Base-by-base conservation (phyloP, 257 asterid genomes). In the Scutellaria minor region DNA sequence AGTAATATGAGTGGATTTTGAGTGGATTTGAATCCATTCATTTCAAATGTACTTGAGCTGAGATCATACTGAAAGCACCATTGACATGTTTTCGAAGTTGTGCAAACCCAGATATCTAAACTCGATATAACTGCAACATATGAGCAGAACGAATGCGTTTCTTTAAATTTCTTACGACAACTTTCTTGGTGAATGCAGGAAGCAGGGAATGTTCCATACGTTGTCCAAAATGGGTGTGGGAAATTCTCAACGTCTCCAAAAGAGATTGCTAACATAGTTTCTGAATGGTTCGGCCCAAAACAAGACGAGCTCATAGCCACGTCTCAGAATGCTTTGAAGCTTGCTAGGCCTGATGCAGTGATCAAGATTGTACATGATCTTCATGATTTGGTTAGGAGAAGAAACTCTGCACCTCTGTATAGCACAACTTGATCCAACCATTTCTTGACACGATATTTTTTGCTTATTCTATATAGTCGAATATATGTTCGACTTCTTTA, bases 181-280 rank as follows among this genome's bases (percentile, higher is more conserved):
- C 46, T 46, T 14, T 42, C 1, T 57, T 42, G 7, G 37, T 31
- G 59, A 35, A 57, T 82, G 70, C 92, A 95, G 99, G 99, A 95
- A 86, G 99, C 99, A 20, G 99, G 99, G 60, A 95, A 95, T 66
- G 99, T 95, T 77, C 96, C 99, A 6, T 90, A 85, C 27, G 98
- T 95, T 1, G 95, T 92, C 48, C 78, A 92, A 80, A 95, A 92
- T 24, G 99, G 97, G 52, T 95, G 97, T 35, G 99, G 99, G 68
- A 92, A 88, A 75, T 95, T 85, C 85, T 95, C 99, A 1, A 85
- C 86, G 88, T 84, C 97, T 2, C 99, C 99, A 0, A 85, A 87
- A 75, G 89, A 81, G 88, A 95, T 92, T 10, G 99, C 98, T 9
- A 82, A 56, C 22, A 87, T 90, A 42, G 99, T 95, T 31, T 81